These are phyloP conservation scores for Xenosphaeropsis pyriputrescens DNA, from an alignment of 2,329 filamentous ascomycete species.

Conservation along the genomic window DNA sequence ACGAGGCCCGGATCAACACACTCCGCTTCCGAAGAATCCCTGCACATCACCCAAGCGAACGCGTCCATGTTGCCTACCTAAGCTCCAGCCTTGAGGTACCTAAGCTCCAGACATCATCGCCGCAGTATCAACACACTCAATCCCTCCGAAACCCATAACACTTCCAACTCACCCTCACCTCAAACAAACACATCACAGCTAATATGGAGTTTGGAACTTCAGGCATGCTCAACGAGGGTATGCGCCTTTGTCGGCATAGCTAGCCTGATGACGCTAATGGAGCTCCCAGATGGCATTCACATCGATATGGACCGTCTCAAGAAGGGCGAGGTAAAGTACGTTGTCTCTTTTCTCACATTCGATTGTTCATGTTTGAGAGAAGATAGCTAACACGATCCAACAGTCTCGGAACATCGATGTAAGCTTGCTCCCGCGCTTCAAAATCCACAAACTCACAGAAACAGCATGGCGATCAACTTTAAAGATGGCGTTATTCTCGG, in stretches of 20 bases:
- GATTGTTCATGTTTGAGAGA: conserved; percentile 9
- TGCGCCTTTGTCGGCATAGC: conserved; percentile 6
- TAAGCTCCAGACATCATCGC: conserved; percentile 7
- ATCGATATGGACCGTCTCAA: conserved; percentile 98
- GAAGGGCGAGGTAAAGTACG: conserved; percentile 97
- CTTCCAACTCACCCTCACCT: background rate
- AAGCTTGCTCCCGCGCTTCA: conserved; percentile 21
- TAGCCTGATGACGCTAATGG: conserved; percentile 12
- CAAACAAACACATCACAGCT: conserved; percentile 4
- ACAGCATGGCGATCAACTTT: conserved; percentile 97
- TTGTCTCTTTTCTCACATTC: no score
- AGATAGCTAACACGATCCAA: conserved; percentile 17
- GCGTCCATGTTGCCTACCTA: conserved; percentile 13
- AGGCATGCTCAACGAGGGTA: conserved; percentile 51
- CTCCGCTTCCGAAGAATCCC: background rate
- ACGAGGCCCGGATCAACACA: no score
- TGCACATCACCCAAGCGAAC: conserved; percentile 5
- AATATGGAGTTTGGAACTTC: conserved; percentile 49
- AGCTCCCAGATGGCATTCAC: conserved; percentile 80
- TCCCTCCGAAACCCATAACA: background rate
- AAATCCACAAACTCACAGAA: conserved; percentile 13
- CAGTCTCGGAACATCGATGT: conserved; percentile 96
- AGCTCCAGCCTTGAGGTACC: conserved; percentile 5
- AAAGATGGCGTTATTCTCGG: conserved; percentile 93
- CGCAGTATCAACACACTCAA: conserved; percentile 1